Evolutionary conservation across 2,329 filamentous ascomycete genomes (phyloP), one percentile per base, ranked within the genome.

Genomic region (Colletotrichum australisinense): DNA sequence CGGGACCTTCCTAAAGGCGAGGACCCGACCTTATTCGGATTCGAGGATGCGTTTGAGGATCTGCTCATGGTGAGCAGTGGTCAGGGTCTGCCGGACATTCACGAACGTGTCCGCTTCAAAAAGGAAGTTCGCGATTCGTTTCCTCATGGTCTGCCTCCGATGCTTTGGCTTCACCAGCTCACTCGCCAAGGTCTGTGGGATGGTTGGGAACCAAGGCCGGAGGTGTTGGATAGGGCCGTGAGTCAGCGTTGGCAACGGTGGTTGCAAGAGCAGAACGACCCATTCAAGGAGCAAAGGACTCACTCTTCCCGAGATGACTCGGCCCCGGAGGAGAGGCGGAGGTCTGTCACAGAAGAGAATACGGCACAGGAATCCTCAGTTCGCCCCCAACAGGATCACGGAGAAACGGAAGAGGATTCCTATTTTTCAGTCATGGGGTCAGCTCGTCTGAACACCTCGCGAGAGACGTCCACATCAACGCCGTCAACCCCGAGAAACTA

Each of bases 31-130:
- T 76, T 82, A 42, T 89, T 89, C 76, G 88, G 86, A 9, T 91
- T 89, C 75, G 83, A 86, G 38, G 88, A 90, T 75, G 88, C 89
- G 59, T 90, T 90, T 74, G 88, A 91, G 76, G 89, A 91, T 74
- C 84, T 91, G 19, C 81, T 91, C 14, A 81, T 82, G n/a, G 83
- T 84, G 22, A 84, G 83, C n/a, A 82, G 84, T 16, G 84, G 84
- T 4, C 80, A 82, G 7, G 78, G 80, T 2, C 78, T 90, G 24
- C 81, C 83, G 5, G 81, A 86, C 24, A 83, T 88, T 26, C 75
- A 76, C 14, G 78, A 76, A 2, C 80, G 80, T 57, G 79, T 82
- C 67, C 77, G 82, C 42, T 81, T 84, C 74, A 80, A 82, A 60
- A 80, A 77, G 70, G 79, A 85, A 14, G 77, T 86, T 55, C 78